A percentile compares a stretch with the other conserved stretches of the same genome.
Evolutionary conservation across 805 yeast genomes (phyloP).

Genomic region (Metschnikowia anglica): DNA sequence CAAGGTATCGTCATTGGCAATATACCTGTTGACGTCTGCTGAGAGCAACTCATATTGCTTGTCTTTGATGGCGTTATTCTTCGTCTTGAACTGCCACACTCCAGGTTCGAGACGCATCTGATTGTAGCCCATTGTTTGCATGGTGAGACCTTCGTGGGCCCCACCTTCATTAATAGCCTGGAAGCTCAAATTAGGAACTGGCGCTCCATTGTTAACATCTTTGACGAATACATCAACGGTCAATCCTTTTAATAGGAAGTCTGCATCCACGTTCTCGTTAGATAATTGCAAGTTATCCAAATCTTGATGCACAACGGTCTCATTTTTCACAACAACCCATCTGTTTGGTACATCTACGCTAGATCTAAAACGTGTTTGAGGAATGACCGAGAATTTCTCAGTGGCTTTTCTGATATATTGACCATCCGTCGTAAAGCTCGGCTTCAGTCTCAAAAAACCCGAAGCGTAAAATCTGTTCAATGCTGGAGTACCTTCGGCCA

Average conservation of each 20-base stretch:
- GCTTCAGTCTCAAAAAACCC: constrained; percentile 33
- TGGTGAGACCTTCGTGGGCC: constrained; percentile 60
- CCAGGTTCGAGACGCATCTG: constrained; percentile 80
- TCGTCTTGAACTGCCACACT: constrained; percentile 52
- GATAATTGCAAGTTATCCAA: constrained; percentile 55
- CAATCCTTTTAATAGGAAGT: constrained; percentile 51
- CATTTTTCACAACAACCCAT: constrained; percentile 63
- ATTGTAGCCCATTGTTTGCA: constrained; percentile 81
- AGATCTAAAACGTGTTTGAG: constrained; percentile 4
- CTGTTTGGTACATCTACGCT: constrained; percentile 61
- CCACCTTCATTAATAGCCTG: constrained; percentile 27
- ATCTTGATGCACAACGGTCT: constrained; percentile 45
- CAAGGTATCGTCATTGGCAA: constrained; percentile 28
- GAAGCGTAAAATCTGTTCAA: constrained; percentile 62
- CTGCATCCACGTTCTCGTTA: constrained; percentile 26
- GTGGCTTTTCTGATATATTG: constrained; percentile 1
- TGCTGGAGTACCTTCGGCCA: constrained; percentile 38
- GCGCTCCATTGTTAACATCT: constrained; percentile 36
- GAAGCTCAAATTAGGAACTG: constrained; percentile 55
- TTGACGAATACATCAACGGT: constrained; percentile 71
- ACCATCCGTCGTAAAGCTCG: constrained; percentile 32
- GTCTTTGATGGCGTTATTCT: constrained; percentile 30
- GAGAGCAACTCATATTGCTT: constrained; percentile 30
- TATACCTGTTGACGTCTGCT: constrained; percentile 43
- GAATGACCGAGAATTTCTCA: constrained; percentile 34